Evolutionary conservation across 163 green algal species (phyloP), one percentile per base, ranked within the genome.

Genomic region (Chloromonas sp.): DNA sequence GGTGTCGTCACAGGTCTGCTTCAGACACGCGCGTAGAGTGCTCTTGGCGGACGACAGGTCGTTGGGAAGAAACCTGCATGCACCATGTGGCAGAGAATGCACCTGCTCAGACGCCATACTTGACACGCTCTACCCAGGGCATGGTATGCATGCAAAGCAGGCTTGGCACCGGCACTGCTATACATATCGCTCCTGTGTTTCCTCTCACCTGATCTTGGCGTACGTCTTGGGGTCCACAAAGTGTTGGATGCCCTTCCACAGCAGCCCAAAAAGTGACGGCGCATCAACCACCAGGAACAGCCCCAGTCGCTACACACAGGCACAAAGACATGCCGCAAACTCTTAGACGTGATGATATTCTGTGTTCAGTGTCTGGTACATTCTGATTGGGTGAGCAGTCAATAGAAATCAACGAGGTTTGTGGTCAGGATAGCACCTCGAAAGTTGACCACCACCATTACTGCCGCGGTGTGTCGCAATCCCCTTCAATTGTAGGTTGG

Each of bases 191-290:
- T 1, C 82, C 8, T 36, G 2, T 81, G 14, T 36, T 1, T 14
- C 78, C 58, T 87, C 83, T 76, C 91, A 92, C 58, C 74, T 84
- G 58, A 96, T 91, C 89, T 97, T 96, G 57, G 91, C 87, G 82
- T 91, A 90, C 2, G 94, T 97, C 85, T 92, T 90, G 14, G 91
- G 88, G 87, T 97, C 94, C 5, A 97, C 89, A 59, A 94, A 92
- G 8, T 85, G 85, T 0, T 87, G 82, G 60, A 97, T 91, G n/a
- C 88, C 84, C 2, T 83, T 89, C 93, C 93, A 97, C 13, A 97
- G 91, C 15, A 85, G 83, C 70, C 86, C 89, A 84, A 97, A 97
- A 59, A 96, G 81, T 0, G 61, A 80, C 3, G 93, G 93, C n/a
- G 93, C 86, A 62, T 89, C 90, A 57, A 95, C 87, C 2, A 95